Conservation (phyloP, 345 rosid species). For the Heritiera fomes region DNA sequence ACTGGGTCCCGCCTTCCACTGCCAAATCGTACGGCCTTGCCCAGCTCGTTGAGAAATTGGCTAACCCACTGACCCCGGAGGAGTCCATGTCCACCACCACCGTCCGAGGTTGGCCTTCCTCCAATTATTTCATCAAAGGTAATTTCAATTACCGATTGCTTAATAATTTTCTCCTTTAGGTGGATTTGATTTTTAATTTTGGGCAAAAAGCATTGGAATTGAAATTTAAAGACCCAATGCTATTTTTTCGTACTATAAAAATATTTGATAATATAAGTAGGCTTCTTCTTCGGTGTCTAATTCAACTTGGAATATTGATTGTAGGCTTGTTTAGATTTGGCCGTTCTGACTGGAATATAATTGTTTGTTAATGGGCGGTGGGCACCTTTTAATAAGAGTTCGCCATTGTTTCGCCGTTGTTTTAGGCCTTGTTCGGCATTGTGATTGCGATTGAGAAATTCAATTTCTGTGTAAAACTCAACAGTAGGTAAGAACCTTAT, state of each 20-base stretch:
- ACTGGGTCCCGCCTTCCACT: constrained; percentile 87
- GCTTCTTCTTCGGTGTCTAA: not conserved
- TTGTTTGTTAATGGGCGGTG: not conserved
- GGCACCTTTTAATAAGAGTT: not conserved
- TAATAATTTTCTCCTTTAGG: not conserved
- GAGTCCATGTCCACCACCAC: constrained; percentile 58
- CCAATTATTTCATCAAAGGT: constrained; percentile 88
- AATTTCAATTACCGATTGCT: not conserved
- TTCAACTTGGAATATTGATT: not conserved
- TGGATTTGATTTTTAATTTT: constrained; percentile 1
- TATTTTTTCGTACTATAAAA: not conserved
- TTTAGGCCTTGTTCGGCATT: not conserved
- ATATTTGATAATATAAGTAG: not conserved
- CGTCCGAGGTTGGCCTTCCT: constrained; percentile 84
- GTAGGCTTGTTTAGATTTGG: not conserved
- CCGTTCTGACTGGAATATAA: not conserved
- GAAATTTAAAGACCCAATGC: not conserved
- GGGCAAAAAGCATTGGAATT: not conserved
- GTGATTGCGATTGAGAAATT: not conserved
- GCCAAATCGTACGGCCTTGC: constrained; percentile 66
- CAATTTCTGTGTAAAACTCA: not conserved
- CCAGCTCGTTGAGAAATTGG: constrained; percentile 69
- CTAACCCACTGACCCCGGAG: constrained; percentile 57
- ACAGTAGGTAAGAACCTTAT: not conserved
- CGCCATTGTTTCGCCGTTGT: not conserved